Evolutionary conservation across 75 land plant species (phyloP).

Genomic region (Selaginella moellendorffii): DNA sequence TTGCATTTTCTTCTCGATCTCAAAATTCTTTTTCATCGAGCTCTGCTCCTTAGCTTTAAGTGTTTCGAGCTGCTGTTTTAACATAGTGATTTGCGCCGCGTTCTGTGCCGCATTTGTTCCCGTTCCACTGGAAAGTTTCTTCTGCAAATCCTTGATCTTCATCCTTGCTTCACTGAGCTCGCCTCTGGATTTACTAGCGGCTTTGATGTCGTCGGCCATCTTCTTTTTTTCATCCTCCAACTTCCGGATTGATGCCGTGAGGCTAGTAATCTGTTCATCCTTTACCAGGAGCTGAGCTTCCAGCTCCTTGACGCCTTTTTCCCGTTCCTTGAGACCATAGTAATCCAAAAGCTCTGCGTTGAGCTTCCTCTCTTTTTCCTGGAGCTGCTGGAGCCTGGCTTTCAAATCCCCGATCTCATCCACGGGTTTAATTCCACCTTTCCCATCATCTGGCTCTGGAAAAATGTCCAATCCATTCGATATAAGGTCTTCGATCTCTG

Average conservation of each 20-base stretch:
- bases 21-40: slow-evolving; percentile 45
- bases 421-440: neutral
- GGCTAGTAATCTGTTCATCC: slow-evolving; percentile 37
- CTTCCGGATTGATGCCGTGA: neutral
- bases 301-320: slow-evolving; percentile 44
- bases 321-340: slow-evolving; percentile 83
- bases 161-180: slow-evolving; percentile 67
- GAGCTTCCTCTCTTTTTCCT: slow-evolving; percentile 71
- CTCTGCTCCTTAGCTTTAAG: slow-evolving; percentile 40
- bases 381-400: slow-evolving; percentile 49
- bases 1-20: slow-evolving; percentile 59
- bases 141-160: slow-evolving; percentile 68
- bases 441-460: neutral
- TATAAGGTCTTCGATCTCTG: slow-evolving; percentile 72
- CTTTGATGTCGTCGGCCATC: slow-evolving; percentile 41
- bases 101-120: slow-evolving; percentile 33
- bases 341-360: slow-evolving; percentile 88
- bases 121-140: slow-evolving; percentile 64
- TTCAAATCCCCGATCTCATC: slow-evolving; percentile 50
- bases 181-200: slow-evolving; percentile 24
- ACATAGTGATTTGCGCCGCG: slow-evolving; percentile 67
- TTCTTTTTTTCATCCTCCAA: slow-evolving; percentile 21
- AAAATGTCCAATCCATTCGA: neutral
- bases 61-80: slow-evolving; percentile 64
- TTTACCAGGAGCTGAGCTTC: slow-evolving; percentile 71